Conservation (phyloP, 2,329 filamentous ascomycete species). For the Gnomoniopsis smithogilvyi region DNA sequence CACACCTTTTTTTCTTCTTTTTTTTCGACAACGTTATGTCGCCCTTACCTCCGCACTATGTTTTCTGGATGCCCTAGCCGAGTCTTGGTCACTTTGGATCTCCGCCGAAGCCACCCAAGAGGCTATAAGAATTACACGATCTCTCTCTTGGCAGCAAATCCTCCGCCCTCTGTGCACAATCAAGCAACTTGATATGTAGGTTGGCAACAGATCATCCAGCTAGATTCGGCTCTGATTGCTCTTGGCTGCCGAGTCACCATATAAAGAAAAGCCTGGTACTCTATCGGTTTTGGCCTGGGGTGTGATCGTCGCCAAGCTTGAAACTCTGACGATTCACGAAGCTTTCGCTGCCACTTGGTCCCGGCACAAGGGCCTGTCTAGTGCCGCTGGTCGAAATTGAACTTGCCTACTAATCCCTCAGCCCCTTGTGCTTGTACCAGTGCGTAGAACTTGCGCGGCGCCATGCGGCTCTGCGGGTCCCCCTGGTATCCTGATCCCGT, state of each 20-base stretch:
- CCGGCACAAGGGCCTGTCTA: background rate
- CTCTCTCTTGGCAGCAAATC: background rate
- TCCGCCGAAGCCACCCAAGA: background rate
- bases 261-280: background rate
- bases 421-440: no score
- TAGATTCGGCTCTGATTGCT: background rate
- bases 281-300: background rate
- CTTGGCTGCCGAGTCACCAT: background rate
- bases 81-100: background rate
- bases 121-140: background rate
- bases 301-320: constrained; percentile 16
- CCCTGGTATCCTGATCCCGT: background rate
- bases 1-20: no score
- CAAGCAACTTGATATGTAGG: background rate
- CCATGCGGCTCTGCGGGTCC: background rate
- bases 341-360: background rate
- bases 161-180: background rate
- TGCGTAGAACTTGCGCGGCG: no score
- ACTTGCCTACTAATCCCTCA: no score
- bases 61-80: background rate
- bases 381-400: no score
- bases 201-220: background rate
- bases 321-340: background rate
- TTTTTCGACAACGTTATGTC: background rate
- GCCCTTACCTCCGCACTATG: background rate